These are phyloP conservation scores for Boletus huronensis DNA, from an alignment of 768 basidiomycete species.

Conservation along the genomic window DNA sequence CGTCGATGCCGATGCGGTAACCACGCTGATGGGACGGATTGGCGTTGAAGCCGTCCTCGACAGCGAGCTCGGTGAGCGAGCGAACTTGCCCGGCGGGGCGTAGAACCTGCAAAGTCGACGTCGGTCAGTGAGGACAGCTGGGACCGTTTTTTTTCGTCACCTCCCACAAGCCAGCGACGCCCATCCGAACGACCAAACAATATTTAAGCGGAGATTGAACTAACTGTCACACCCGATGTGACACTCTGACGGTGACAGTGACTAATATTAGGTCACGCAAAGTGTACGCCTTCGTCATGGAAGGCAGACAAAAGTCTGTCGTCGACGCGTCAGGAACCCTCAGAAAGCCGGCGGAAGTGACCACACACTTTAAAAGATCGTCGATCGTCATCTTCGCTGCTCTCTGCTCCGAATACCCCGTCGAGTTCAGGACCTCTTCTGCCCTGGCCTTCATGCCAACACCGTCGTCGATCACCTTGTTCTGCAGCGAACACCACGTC, in stretches of 20 bases:
- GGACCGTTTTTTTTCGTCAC: conserved; percentile 25
- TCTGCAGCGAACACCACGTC: conserved; percentile 85
- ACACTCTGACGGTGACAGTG: too few species aligned
- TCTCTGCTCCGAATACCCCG: conserved; percentile 70
- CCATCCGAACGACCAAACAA: conserved; percentile 36
- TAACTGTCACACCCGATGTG: too few species aligned
- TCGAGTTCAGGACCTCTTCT: conserved; percentile 68
- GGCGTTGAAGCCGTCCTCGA: conserved; percentile 68
- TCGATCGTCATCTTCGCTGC: conserved; percentile 94
- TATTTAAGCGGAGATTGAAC: too few species aligned
- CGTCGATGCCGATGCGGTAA: conserved; percentile 83
- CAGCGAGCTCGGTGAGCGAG: conserved; percentile 73
- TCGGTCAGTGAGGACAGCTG: conserved; percentile 15
- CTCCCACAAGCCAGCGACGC: conserved; percentile 51
- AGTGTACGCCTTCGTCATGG: conserved; percentile 72
- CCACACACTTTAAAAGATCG: conserved; percentile 78
- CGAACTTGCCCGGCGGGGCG: conserved; percentile 67
- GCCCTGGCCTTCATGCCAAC: conserved; percentile 67
- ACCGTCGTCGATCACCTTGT: conserved; percentile 66
- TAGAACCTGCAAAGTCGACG: conserved; percentile 44
- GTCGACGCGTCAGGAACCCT: not conserved
- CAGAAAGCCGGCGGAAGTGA: not conserved
- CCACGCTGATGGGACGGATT: conserved; percentile 66
- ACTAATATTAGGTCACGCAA: too few species aligned
- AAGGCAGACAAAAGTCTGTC: conserved; percentile 66